Conservation (phyloP, 441 rosid genomes). For the Geranium incanum region DNA sequence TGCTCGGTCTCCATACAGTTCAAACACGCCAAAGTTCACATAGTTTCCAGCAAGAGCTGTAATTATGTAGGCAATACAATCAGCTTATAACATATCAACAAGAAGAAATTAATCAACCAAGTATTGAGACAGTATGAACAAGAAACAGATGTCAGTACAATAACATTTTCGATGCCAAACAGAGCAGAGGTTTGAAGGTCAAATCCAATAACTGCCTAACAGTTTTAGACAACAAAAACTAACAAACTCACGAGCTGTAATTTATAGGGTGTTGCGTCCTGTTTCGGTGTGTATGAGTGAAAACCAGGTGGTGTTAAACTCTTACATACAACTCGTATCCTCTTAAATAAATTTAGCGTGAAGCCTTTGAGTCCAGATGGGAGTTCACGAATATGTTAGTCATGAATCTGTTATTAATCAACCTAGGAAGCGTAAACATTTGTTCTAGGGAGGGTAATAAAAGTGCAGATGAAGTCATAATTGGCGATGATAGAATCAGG, state of each 20-base stretch:
- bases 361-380: background rate
- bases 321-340: background rate
- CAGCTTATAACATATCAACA: background rate
- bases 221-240: background rate
- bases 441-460: background rate
- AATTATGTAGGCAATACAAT: slow-evolving; percentile 18
- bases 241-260: background rate
- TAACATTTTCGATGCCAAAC: background rate
- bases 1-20: slow-evolving; percentile 96
- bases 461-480: background rate
- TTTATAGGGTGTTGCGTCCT: background rate
- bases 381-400: background rate
- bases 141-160: background rate
- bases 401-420: background rate
- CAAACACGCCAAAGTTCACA: slow-evolving; percentile 96
- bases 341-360: background rate
- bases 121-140: background rate
- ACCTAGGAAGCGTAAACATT: background rate
- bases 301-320: background rate
- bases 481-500: background rate
- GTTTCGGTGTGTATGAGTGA: background rate
- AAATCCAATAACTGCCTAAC: background rate
- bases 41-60: slow-evolving; percentile 94
- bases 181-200: slow-evolving; percentile 1
- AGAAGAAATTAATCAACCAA: background rate